Percentiles rank a stretch among this genome's conserved stretches.
Conservation (phyloP, 352 stramenopile genomes). For the Thraustochytrium striatum region DNA sequence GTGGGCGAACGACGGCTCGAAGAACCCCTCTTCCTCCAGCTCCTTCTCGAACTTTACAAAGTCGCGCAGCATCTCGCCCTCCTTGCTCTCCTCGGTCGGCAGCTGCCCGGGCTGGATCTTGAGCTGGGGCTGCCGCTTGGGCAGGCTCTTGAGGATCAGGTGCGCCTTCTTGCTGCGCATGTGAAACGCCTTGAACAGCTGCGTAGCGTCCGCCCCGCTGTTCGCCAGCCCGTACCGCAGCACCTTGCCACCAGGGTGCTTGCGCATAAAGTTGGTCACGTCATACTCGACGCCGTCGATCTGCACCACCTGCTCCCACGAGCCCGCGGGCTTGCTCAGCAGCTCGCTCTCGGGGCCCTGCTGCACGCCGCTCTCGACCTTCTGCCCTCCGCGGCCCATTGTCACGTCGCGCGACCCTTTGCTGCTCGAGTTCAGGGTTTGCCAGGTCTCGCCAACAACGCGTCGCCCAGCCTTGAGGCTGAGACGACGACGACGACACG, state of each 20-base stretch:
- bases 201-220: slow-evolving; percentile 51
- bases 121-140: not conserved
- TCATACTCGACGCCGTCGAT: slow-evolving; percentile 53
- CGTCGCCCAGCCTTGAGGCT: no score
- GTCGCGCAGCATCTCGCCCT: slow-evolving; percentile 27
- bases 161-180: slow-evolving; percentile 47
- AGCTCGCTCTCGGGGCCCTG: no score
- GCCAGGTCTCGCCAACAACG: no score
- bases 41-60: slow-evolving; percentile 47
- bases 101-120: slow-evolving; percentile 10
- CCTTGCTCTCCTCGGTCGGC: not conserved
- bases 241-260: slow-evolving; percentile 52
- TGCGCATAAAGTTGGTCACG: slow-evolving; percentile 47
- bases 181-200: slow-evolving; percentile 53
- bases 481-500: no score
- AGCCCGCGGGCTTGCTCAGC: no score
- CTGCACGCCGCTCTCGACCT: no score
- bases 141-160: slow-evolving; percentile 46
- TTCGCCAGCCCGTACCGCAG: slow-evolving; percentile 52
- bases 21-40: slow-evolving; percentile 51
- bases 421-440: no score
- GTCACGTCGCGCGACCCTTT: no score
- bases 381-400: no score
- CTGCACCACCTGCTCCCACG: slow-evolving; percentile 37
- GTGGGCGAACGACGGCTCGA: slow-evolving; percentile 44